Percentiles rank a stretch among this genome's conserved stretches.
Evolutionary conservation across 2,329 filamentous ascomycete genomes (phyloP).

Genomic region (Paradendryphiella salina): DNA sequence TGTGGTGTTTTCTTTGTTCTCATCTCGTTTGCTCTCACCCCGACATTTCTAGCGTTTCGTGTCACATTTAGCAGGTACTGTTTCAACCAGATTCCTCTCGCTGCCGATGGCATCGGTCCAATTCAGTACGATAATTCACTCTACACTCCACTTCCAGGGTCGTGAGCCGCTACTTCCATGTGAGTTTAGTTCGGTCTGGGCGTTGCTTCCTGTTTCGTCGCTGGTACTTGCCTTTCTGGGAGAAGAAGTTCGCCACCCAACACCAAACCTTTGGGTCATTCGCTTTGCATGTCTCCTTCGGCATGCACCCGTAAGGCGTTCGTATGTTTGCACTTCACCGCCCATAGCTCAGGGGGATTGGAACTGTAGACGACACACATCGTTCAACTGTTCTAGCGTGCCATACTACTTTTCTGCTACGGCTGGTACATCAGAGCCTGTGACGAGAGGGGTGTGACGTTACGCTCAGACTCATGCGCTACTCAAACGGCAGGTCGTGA

Average conservation of each 20-base stretch:
- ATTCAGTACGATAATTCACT: constrained; percentile 31
- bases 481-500: not conserved
- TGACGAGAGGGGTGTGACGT: constrained; percentile 7
- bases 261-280: not conserved
- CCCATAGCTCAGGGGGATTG: not conserved
- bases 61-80: constrained; percentile 37
- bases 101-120: constrained; percentile 31
- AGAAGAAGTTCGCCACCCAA: constrained; percentile 17
- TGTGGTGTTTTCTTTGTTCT: constrained; percentile 32
- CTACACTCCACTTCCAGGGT: not conserved
- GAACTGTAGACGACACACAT: not conserved
- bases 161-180: constrained; percentile 22
- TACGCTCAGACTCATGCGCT: constrained; percentile 5
- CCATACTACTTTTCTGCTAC: not conserved
- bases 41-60: constrained; percentile 38
- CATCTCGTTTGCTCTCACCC: constrained; percentile 25
- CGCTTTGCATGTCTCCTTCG: not conserved
- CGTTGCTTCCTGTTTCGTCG: constrained; percentile 24
- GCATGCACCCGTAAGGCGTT: not conserved
- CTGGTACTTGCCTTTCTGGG: constrained; percentile 22
- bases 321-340: not conserved
- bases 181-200: constrained; percentile 22
- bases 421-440: not conserved
- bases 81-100: constrained; percentile 37
- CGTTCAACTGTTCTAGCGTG: not conserved